Evolutionary conservation across 345 rosid genomes (phyloP).

Genomic region (Linum usitatissimum): DNA sequence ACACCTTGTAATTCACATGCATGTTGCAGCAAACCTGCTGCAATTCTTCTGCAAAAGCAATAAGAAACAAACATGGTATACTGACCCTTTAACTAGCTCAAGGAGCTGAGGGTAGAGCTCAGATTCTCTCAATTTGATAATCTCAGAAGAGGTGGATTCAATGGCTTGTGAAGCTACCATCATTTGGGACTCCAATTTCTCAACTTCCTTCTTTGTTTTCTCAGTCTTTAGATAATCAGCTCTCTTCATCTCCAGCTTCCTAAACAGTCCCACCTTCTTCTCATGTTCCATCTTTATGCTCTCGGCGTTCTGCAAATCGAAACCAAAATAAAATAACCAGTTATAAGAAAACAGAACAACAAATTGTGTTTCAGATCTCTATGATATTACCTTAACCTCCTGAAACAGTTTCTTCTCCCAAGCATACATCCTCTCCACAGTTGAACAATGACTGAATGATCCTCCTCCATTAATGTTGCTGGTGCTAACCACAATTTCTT

Average conservation of each 20-base stretch:
- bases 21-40: not conserved
- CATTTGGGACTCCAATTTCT: constrained; percentile 79
- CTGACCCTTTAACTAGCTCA: constrained; percentile 81
- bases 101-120: constrained; percentile 85
- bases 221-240: constrained; percentile 70
- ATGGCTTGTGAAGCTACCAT: constrained; percentile 75
- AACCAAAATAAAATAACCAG: not conserved
- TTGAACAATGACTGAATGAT: constrained; percentile 58
- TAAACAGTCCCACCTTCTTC: constrained; percentile 59
- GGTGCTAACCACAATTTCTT: constrained; percentile 13
- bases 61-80: constrained; percentile 2
- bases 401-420: constrained; percentile 93
- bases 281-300: constrained; percentile 65
- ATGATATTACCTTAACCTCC: constrained; percentile 67
- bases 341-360: not conserved
- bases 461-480: constrained; percentile 10
- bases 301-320: constrained; percentile 49
- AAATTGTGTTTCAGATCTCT: constrained; percentile 3
- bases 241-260: constrained; percentile 81
- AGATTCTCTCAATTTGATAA: constrained; percentile 66
- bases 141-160: constrained; percentile 68
- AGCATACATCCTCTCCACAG: constrained; percentile 75
- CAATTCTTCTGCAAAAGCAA: not conserved
- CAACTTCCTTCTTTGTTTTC: constrained; percentile 73
- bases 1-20: not conserved